Percentiles rank a stretch among this genome's conserved stretches.
Evolutionary conservation across 768 basidiomycete species (phyloP).

Genomic region (Clathrus columnatus): DNA sequence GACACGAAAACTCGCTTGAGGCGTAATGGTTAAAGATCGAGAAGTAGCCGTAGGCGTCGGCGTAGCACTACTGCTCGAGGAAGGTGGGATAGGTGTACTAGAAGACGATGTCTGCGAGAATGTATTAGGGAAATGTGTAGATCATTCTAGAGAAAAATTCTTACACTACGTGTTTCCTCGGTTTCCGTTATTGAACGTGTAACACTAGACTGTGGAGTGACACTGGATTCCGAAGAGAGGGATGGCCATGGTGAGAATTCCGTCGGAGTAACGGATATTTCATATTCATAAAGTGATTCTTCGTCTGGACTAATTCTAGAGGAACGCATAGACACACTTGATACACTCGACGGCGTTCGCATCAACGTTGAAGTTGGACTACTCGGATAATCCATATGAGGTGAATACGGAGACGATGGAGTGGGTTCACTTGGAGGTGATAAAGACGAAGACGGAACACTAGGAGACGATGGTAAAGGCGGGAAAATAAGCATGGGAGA

Average conservation of each 20-base stretch:
- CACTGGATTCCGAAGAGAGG: conserved; percentile 7
- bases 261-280: background rate
- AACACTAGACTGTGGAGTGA: background rate
- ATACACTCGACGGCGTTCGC: conserved; percentile 6
- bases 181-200: conserved; percentile 2
- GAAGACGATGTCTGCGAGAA: background rate
- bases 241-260: background rate
- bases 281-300: conserved; percentile 5
- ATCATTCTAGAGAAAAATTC: background rate
- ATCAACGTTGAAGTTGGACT: background rate
- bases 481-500: background rate
- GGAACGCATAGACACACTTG: conserved; percentile 9
- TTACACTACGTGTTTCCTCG: background rate
- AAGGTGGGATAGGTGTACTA: conserved; percentile 13
- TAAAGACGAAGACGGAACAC: background rate
- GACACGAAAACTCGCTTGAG: conserved; percentile 36
- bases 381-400: background rate
- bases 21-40: conserved; percentile 22
- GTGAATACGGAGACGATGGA: background rate
- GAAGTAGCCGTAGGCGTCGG: conserved; percentile 35
- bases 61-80: conserved; percentile 25
- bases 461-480: background rate
- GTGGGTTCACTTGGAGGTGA: background rate
- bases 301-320: conserved; percentile 4
- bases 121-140: background rate